phyloP scores from a whole-genome alignment of 2,329 filamentous ascomycete genomes.

The Paracoccidioides brasiliensis region DNA sequence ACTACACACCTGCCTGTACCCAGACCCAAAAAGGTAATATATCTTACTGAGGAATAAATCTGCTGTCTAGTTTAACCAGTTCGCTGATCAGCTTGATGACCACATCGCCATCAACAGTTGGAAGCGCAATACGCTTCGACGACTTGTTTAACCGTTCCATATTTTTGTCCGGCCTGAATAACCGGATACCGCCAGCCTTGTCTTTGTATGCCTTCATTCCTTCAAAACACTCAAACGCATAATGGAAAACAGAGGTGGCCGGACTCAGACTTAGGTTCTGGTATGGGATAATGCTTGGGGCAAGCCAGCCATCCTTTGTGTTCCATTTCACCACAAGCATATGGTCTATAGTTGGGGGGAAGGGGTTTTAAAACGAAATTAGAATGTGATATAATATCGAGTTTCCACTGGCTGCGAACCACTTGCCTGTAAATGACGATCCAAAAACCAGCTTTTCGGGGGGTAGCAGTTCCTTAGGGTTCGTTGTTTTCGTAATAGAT shows the following conservation, averaged over 20 bases:
- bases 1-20: neutral
- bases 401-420: neutral
- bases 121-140: slow-evolving; percentile 78
- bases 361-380: neutral
- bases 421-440: slow-evolving; percentile 69
- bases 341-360: slow-evolving; percentile 52
- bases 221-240: slow-evolving; percentile 96
- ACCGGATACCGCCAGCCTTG: slow-evolving; percentile 58
- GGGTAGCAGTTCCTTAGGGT: slow-evolving; percentile 60
- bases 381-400: neutral
- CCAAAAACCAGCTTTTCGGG: slow-evolving; percentile 82
- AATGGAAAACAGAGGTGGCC: slow-evolving; percentile 94
- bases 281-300: slow-evolving; percentile 78
- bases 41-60: slow-evolving; percentile 70
- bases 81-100: slow-evolving; percentile 71
- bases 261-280: slow-evolving; percentile 95
- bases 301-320: slow-evolving; percentile 65
- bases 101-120: slow-evolving; percentile 62
- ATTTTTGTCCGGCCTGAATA: slow-evolving; percentile 93
- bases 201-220: slow-evolving; percentile 99
- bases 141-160: slow-evolving; percentile 93
- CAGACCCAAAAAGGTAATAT: neutral
- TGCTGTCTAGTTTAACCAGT: slow-evolving; percentile 66
- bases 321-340: slow-evolving; percentile 97
- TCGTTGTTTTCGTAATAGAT: slow-evolving; percentile 57